Percentiles rank a stretch among this genome's conserved stretches.
Evolutionary conservation across 1,139 yeast species (phyloP).

Genomic region (Meyerozyma smithsonii): DNA sequence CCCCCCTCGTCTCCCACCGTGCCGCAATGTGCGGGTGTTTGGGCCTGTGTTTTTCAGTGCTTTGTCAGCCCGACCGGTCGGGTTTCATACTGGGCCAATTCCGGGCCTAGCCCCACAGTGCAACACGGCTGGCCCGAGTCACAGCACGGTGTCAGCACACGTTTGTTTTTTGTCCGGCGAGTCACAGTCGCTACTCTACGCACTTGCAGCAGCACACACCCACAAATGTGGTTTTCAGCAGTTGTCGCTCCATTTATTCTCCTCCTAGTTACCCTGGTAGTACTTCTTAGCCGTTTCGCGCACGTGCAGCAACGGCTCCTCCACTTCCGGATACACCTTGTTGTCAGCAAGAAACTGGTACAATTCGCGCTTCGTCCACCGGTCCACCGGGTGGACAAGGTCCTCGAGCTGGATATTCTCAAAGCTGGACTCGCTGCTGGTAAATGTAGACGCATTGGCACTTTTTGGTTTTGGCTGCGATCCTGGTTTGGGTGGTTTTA

Average conservation of each 20-base stretch:
- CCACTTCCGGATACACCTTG: slow-evolving; percentile 17
- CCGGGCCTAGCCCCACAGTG: too few species aligned
- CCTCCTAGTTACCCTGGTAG: slow-evolving; percentile 2
- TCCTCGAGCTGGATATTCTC: slow-evolving; percentile 3
- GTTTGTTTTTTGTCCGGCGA: too few species aligned
- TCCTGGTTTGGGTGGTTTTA: slow-evolving; percentile 23
- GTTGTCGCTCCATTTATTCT: not conserved
- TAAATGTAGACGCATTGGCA: slow-evolving; percentile 3
- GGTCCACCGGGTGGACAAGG: slow-evolving; percentile 9
- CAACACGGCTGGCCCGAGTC: too few species aligned
- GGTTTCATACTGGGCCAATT: too few species aligned
- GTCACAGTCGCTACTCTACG: too few species aligned
- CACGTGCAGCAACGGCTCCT: slow-evolving; percentile 8
- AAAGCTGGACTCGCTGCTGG: slow-evolving; percentile 1
- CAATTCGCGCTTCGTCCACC: slow-evolving; percentile 19
- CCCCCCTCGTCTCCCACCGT: too few species aligned
- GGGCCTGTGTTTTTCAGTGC: too few species aligned
- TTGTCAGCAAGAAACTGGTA: slow-evolving; percentile 15
- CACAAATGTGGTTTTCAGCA: not conserved
- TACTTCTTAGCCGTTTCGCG: slow-evolving; percentile 2
- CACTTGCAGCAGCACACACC: too few species aligned
- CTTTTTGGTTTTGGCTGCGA: slow-evolving; percentile 7
- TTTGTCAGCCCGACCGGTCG: too few species aligned
- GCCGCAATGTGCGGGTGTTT: too few species aligned
- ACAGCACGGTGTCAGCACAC: too few species aligned